These are phyloP conservation scores for Syzygium oleosum DNA, from an alignment of 345 rosid genomes.

Conservation along the genomic window DNA sequence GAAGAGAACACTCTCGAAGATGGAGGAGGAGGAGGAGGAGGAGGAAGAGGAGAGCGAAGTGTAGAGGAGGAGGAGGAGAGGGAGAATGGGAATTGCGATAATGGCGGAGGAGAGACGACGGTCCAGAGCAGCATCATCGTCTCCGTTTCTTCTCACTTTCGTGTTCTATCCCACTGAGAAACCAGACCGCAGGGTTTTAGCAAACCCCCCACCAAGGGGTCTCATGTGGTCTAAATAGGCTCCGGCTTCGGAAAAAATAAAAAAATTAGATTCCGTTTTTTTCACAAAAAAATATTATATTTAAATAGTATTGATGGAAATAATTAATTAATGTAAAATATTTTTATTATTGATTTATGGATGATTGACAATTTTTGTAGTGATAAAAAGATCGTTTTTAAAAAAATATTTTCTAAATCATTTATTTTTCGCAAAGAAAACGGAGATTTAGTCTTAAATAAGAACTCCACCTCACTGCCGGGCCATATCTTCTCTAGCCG, in stretches of 20 bases:
- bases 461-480: fast-evolving
- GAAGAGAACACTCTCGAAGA: background rate
- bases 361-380: no score
- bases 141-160: background rate
- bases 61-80: constrained; percentile 3
- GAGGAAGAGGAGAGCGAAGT: constrained; percentile 2
- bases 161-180: background rate
- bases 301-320: no score
- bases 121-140: background rate
- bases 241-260: no score
- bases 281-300: no score
- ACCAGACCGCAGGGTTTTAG: background rate
- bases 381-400: no score
- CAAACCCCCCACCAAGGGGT: background rate
- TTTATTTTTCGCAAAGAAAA: no score
- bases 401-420: no score
- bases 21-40: background rate
- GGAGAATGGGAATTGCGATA: constrained; percentile 1
- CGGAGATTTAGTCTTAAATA: background rate
- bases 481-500: fast-evolving
- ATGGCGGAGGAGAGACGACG: background rate
- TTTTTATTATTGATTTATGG: no score
- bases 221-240: no score
- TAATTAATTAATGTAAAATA: no score
- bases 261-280: no score